A percentile compares a stretch with the other conserved stretches of the same genome.
Conservation (phyloP, 176 grass and related monocot species). For the Dactylis glomerata region DNA sequence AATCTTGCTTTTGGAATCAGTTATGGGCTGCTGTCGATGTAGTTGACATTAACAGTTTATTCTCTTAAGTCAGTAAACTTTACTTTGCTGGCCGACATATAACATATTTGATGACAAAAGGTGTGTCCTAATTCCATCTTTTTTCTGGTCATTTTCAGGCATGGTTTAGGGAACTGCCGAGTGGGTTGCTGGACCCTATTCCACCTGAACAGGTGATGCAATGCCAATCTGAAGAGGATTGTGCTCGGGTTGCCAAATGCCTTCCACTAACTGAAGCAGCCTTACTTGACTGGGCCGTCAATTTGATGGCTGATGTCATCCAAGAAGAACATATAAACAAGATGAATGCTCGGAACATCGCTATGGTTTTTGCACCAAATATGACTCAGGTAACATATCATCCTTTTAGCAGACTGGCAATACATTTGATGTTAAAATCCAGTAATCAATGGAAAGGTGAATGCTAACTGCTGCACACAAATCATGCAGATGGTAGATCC, state of each 20-base stretch:
- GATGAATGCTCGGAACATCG: constrained; percentile 71
- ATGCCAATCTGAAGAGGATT: constrained; percentile 68
- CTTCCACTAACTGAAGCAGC: constrained; percentile 54
- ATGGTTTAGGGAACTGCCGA: constrained; percentile 81
- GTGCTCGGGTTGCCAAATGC: constrained; percentile 45
- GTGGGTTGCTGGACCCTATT: constrained; percentile 59
- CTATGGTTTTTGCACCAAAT: constrained; percentile 77
- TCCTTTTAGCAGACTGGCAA: background rate
- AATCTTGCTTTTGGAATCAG: constrained; percentile 10
- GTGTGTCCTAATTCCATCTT: constrained; percentile 4
- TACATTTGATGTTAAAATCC: background rate
- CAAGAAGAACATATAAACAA: constrained; percentile 73
- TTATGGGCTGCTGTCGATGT: background rate
- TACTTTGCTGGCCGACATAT: constrained; percentile 1
- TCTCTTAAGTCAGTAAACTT: background rate
- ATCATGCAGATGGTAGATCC: constrained; percentile 59
- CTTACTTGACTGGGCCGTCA: constrained; percentile 65
- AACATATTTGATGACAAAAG: background rate
- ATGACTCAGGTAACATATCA: constrained; percentile 60
- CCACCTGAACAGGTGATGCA: constrained; percentile 73
- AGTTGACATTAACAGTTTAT: constrained; percentile 12
- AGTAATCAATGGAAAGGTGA: background rate
- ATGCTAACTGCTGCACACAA: constrained; percentile 2
- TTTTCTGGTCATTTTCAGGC: constrained; percentile 31
- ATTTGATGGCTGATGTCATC: constrained; percentile 75